Percentiles rank a stretch among this genome's conserved stretches.
These are phyloP conservation scores for Cucumis cinereus DNA, from an alignment of 306 rosid species.

Conservation along the genomic window DNA sequence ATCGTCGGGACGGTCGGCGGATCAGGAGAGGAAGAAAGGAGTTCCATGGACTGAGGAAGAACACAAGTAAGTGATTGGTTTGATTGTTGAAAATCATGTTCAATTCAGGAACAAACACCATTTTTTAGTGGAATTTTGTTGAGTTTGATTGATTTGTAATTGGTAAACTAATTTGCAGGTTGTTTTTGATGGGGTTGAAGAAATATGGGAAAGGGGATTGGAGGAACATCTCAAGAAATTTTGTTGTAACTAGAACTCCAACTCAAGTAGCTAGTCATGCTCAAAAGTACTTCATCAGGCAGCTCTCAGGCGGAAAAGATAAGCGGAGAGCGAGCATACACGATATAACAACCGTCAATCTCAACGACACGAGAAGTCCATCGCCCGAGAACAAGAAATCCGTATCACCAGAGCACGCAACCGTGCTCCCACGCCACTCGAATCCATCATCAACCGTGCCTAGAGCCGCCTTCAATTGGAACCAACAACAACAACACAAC, in stretches of 20 bases:
- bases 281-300: conserved; percentile 86
- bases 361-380: conserved; percentile 36
- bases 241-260: conserved; percentile 10
- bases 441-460: conserved; percentile 13
- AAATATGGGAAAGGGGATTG: conserved; percentile 69
- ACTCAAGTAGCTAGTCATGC: conserved; percentile 99
- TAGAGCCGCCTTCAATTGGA: conserved; percentile 27
- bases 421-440: conserved; percentile 18
- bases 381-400: conserved; percentile 39
- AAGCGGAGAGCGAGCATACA: conserved; percentile 94
- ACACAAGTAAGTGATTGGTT: conserved; percentile 39
- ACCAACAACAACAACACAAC: conserved; percentile 22
- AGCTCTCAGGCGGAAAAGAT: conserved; percentile 74
- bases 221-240: conserved; percentile 46
- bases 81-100: not conserved
- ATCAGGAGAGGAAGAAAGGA: conserved; percentile 52
- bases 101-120: not conserved
- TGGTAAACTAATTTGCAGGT: conserved; percentile 19
- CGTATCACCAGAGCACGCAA: conserved; percentile 31
- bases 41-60: conserved; percentile 67
- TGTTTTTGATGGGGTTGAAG: conserved; percentile 74
- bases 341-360: conserved; percentile 85
- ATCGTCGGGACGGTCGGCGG: conserved; percentile 36
- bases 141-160: not conserved
- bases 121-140: not conserved